Conservation (phyloP, 192 early-diverging fungal species). For the Helicostylum pulchrum region DNA sequence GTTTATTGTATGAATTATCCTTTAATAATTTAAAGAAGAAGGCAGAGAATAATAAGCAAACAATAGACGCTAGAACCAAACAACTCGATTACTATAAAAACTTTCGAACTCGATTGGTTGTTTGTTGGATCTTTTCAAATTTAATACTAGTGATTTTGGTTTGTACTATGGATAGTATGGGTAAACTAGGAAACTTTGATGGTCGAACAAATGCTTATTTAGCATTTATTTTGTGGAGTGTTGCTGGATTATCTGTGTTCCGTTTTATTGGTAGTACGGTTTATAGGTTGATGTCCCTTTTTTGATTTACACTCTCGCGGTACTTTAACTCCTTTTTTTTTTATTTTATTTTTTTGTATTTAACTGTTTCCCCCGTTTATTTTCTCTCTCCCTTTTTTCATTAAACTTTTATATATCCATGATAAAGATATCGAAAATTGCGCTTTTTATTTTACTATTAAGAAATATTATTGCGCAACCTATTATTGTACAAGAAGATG, state of each 20-base stretch:
- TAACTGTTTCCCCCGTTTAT: background rate
- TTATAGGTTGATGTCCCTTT: slow-evolving; percentile 55
- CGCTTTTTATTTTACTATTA: slow-evolving; percentile 1
- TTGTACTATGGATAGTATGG: slow-evolving; percentile 44
- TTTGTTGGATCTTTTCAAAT: slow-evolving; percentile 79
- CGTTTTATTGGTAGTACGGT: slow-evolving; percentile 65
- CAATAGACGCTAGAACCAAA: slow-evolving; percentile 62
- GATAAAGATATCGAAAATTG: background rate
- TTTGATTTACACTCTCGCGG: background rate
- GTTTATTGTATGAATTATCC: slow-evolving; percentile 76
- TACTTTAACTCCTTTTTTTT: background rate
- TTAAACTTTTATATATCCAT: background rate
- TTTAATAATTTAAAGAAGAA: slow-evolving; percentile 49
- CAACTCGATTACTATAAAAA: slow-evolving; percentile 74
- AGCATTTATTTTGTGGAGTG: slow-evolving; percentile 74
- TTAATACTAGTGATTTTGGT: slow-evolving; percentile 60
- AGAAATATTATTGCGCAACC: background rate
- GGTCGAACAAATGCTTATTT: slow-evolving; percentile 45
- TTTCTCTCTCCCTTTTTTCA: slow-evolving; percentile 1
- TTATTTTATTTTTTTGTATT: slow-evolving; percentile 9
- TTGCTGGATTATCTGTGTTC: slow-evolving; percentile 60
- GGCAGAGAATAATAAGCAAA: slow-evolving; percentile 39
- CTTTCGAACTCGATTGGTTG: slow-evolving; percentile 74
- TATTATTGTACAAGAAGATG: background rate
- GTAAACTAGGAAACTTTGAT: slow-evolving; percentile 32